Base-by-base conservation (phyloP, 2,329 filamentous ascomycete genomes). In the Hypoxylon sp. region DNA sequence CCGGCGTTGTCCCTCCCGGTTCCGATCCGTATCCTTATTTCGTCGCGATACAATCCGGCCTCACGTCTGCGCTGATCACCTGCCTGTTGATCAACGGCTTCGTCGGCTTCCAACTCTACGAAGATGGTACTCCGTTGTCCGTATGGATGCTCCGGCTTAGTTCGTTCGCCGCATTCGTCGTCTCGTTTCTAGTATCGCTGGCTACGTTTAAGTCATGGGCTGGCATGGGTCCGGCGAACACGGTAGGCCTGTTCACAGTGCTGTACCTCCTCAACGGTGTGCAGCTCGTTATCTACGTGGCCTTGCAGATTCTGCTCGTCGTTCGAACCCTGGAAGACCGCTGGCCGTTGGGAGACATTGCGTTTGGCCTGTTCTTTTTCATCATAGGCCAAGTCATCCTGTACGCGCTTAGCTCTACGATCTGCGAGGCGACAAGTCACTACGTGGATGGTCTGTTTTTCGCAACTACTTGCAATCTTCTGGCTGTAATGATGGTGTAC, bases 401-500 rank as follows among this genome's bases (percentile, higher is more conserved):
- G 12, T 98, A 99, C 77, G 93, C 91, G 22, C 93, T 97, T 75
- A 96, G 93, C 81, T 85, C 90, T 70, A 88, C 85, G 68, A 94
- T 99, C 74, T 99, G 96, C 82, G 85, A 90, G 53, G 87, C 88
- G 48, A 89, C 94, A 38, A 89, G 93, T 79, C 96, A 99, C 79
- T 99, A 98, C 77, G 81, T 99, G 50, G 96, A 99, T 75, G 95
- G 95, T 0, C 81, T 98, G 49, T 97, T 98, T 82, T 94, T 99
- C 75, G 93, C 93, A 3, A 97, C 95, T 0, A 89, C 95, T 58
- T 96, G 93, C 83, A 99, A 99, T 76, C 81, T 99, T 45, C 83
- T 99, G 44, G 93, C 90, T 11, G 95, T 99, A 65, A 99, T 99
- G 96, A 99, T 98, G 96, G 90, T 99, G 36, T 99, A 99, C 86